A percentile compares a stretch with the other conserved stretches of the same genome.
Evolutionary conservation across 2,329 filamentous ascomycete genomes (phyloP).

Genomic region (Pseudocercospora fuligena): DNA sequence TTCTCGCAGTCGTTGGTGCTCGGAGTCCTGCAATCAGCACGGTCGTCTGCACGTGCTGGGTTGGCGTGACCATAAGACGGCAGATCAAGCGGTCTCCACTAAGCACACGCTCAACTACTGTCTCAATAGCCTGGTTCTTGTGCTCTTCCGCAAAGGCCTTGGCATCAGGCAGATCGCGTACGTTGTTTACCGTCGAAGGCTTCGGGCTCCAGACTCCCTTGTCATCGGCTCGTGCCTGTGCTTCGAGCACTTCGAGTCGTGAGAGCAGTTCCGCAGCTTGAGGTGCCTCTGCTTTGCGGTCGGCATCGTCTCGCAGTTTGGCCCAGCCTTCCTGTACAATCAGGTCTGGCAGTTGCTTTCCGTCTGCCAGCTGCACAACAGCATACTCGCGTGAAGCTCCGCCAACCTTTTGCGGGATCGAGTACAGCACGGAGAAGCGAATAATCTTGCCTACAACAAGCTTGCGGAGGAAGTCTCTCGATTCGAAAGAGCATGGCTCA

Average conservation of each 20-base stretch:
- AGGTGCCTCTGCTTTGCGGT: constrained; percentile 85
- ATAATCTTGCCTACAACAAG: constrained; percentile 84
- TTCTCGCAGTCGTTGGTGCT: constrained; percentile 85
- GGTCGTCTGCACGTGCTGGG: constrained; percentile 87
- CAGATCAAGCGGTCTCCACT: constrained; percentile 89
- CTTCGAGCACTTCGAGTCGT: constrained; percentile 76
- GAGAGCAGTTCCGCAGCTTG: constrained; percentile 73
- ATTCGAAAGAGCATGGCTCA: constrained; percentile 84
- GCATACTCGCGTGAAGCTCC: constrained; percentile 84
- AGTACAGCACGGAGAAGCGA: constrained; percentile 84
- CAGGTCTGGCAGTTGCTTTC: constrained; percentile 77
- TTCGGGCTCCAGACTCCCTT: constrained; percentile 81
- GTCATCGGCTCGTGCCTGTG: constrained; percentile 74
- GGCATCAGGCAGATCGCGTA: constrained; percentile 79
- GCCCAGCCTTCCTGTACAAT: constrained; percentile 88
- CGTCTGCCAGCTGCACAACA: constrained; percentile 74
- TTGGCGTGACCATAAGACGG: constrained; percentile 77
- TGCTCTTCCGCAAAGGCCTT: constrained; percentile 77
- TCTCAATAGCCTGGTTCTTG: constrained; percentile 82
- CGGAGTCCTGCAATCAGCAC: constrained; percentile 87
- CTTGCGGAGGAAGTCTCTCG: constrained; percentile 87
- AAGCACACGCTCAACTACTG: constrained; percentile 85
- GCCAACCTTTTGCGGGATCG: constrained; percentile 68
- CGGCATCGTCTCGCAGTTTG: constrained; percentile 92
- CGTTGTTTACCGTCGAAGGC: constrained; percentile 71